Evolutionary conservation across 2,329 filamentous ascomycete species (phyloP), one percentile per base, ranked within the genome.

Genomic region (Penicillium sp.): DNA sequence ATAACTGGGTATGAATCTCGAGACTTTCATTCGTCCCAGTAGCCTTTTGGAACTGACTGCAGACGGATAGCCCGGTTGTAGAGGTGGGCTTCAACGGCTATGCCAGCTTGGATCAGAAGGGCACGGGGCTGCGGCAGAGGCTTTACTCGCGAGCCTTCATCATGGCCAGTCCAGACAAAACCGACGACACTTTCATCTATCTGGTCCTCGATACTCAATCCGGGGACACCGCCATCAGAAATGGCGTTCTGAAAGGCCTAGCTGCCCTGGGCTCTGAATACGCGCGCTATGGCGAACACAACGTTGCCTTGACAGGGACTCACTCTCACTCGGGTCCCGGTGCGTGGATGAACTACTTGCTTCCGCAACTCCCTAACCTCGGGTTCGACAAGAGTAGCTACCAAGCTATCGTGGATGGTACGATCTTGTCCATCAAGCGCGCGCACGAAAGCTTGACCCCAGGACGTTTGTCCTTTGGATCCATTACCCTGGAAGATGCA

Each of bases 1-100:
- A 84, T 88, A 56, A 88, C 84, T 42, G 84, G 84, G 78, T 83
- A 74, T 18, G 18, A 18, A 18, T 18, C 18, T 18, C 18, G 18
- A 18, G 18, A 18, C 18, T 18, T 18, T 18, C 18, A 3, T 18
- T 18, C 18, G 18, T 18, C 18, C 18, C 18, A 18, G 18, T 18
- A 18, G 18, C 18, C 18, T 18, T 18, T 18, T 1, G 18, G 3
- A 18, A 18, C 18, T 18, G 18, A 18, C 18, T 18, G 18, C 18
- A 18, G 18, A 18, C 18, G 12, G 25, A 6, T 52, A 82, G 87
- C 2, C 89, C 90, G 0, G 88, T 94, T 9, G 90, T 94, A 24
- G 89, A 96, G 67, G 80, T 96, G 63, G 90, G 89, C 60, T 79
- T 96, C 65, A 93, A 91, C 77, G 90, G 90, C 52, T 96, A 96